Base-by-base conservation (phyloP, 306 rosid species). In the Cicer judaicum region DNA sequence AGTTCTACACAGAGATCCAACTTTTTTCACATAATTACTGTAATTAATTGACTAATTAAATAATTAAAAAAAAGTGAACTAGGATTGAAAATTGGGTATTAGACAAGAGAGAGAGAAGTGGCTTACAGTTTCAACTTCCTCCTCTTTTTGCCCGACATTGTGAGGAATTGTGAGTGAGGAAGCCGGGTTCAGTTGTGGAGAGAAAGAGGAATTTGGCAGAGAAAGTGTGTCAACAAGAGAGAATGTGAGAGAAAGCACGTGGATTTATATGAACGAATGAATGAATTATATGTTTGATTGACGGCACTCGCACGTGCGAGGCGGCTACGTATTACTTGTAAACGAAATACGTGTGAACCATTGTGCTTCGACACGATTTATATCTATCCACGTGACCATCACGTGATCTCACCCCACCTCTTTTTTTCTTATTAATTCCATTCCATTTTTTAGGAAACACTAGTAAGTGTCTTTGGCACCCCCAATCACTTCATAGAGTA, bases 61-160 rank as follows among this genome's bases (percentile, higher is more conserved):
- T 4, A 12, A 24, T 2, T 2, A 15, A 1, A 40, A 48, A 70
- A 39, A 21, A 53, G 5, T 13, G 6, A 73, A 56, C 13, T 41
- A 14, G 36, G 8, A 7, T 18, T 40, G 3, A 29, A 65, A 70
- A 63, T 48, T 55, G 12, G 21, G 3, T 68, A 16, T 48, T 12
- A 21, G 16, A 73, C 13, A 11, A 13, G 63, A 13, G 5, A 13
- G 10, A 70, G 39, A 74, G 15, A 5, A 75, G 77, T 69, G 68
- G 13, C 97, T 89, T 82, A 89, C 96, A 83, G 75, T 76, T 88
- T 91, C 78, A 86, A 73, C 81, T 80, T 88, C 78, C 87, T 77
- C 63, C 77, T 88, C 82, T 75, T 88, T 79, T 82, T 88, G 62
- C 92, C 87, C 7, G 88, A 76, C 97, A 91, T 89, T 24, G 29